Conservation (phyloP, 2,329 filamentous ascomycete species). For the Venturia nashicola region DNA sequence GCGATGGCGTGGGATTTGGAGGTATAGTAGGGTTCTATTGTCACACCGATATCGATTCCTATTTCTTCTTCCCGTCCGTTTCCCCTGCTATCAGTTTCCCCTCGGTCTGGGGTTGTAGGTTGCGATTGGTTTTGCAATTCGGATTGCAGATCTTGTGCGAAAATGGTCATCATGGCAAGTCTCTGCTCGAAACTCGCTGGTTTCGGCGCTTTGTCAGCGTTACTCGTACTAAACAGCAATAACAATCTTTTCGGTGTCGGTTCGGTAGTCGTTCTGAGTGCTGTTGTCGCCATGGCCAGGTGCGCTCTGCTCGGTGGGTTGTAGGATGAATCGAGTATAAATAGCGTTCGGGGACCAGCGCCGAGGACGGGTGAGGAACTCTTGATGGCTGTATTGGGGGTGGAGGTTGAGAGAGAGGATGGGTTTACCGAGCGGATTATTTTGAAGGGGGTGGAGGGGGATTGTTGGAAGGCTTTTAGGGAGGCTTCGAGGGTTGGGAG, state of each 20-base stretch:
- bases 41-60: constrained; percentile 54
- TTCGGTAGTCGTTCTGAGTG: constrained; percentile 28
- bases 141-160: constrained; percentile 40
- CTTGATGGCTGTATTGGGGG: constrained; percentile 3
- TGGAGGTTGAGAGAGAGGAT: constrained; percentile 4
- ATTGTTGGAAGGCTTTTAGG: constrained; percentile 30
- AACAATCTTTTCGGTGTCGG: constrained; percentile 30
- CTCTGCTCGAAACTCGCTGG: constrained; percentile 57
- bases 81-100: neutral
- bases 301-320: constrained; percentile 53
- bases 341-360: constrained; percentile 31
- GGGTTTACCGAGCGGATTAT: constrained; percentile 22
- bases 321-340: constrained; percentile 55
- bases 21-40: constrained; percentile 60
- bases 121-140: no score
- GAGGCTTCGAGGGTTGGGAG: constrained; percentile 26
- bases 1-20: constrained; percentile 54
- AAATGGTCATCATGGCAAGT: constrained; percentile 58
- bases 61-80: constrained; percentile 21
- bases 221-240: constrained; percentile 49
- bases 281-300: constrained; percentile 40
- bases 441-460: constrained; percentile 24
- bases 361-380: neutral
- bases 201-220: constrained; percentile 55
- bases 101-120: no score